Evolutionary conservation across 1,284 basidiomycete species (phyloP), one percentile per base, ranked within the genome.

Genomic region (Neolentinus lepideus): DNA sequence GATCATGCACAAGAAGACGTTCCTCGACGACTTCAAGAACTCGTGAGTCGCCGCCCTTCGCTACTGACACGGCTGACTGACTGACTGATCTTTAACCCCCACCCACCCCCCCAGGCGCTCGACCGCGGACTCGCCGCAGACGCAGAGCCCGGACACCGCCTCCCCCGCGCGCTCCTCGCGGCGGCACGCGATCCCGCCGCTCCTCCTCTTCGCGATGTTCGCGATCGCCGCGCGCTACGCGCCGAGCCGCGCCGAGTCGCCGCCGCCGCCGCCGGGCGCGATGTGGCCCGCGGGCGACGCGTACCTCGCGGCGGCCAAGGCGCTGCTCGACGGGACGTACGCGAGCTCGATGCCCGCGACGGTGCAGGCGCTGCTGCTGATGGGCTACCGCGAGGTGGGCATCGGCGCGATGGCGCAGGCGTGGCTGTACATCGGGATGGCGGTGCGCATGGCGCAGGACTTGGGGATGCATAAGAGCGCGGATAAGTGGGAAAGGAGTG

Each of bases 381-480:
- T 93, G 69, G 86, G 85, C 8, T 92, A 89, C 66, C 78, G 91
- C 19, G 90, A 94, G 69, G 80, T 92, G 29, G 91, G 91, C 1
- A 88, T 92, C 57, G 92, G 92, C 24, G 87, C 88, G 14, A 94
- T 92, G 92, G 85, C 87, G 9, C 83, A 88, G 69, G 85, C 89
- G 31, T 94, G 92, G 92, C 77, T 84, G 16, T 91, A 86, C 64
- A 78, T 85, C 21, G 89, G 88, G 6, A 86, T 89, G 83, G 85
- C 83, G 0, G 84, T 90, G 38, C 76, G 87, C 36, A 90, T 90
- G 85, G 92, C 91, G 12, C 91, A 93, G 70, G 91, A 94, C 68
- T 69, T 94, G 55, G 91, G 91, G 10, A 81, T 94, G 75, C 90
- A 92, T 66, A 81, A 90, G 51, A 81, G 80, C 60, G 89, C 90